phyloP scores from a whole-genome alignment of 371 early-diverging fungal species.

The Vairimorpha apis region DNA sequence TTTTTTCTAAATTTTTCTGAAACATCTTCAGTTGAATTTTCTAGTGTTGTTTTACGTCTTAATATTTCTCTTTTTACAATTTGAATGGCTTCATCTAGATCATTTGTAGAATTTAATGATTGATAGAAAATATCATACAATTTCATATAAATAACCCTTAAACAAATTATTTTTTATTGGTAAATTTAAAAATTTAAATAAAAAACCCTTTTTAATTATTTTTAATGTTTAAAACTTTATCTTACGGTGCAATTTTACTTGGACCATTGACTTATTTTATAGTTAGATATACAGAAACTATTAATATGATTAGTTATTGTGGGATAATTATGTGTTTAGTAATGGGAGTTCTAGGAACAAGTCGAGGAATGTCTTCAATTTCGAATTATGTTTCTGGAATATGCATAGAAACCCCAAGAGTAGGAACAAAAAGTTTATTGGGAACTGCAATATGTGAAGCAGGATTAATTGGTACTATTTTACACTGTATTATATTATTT shows the following conservation, averaged over 20 bases:
- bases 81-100: conserved; percentile 4
- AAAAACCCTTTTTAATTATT: neutral
- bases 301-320: conserved; percentile 36
- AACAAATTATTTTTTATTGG: too few relatives aligned
- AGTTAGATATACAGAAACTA: neutral
- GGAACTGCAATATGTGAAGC: conserved; percentile 64
- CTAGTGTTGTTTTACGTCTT: conserved; percentile 10
- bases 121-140: conserved; percentile 29
- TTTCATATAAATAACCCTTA: too few relatives aligned
- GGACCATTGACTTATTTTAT: neutral
- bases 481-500: conserved; percentile 46
- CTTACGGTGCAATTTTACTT: neutral
- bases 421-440: conserved; percentile 59
- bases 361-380: conserved; percentile 55
- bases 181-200: neutral
- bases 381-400: conserved; percentile 58
- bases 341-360: conserved; percentile 57
- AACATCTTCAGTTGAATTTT: neutral
- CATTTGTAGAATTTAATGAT: conserved; percentile 10
- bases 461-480: conserved; percentile 57
- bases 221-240: neutral
- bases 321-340: conserved; percentile 58
- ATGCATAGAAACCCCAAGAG: conserved; percentile 54
- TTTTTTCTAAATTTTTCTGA: neutral
- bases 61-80: conserved; percentile 24